Evolutionary conservation across 2,329 filamentous ascomycete genomes (phyloP).

Genomic region (Hansfordia pulvinata): DNA sequence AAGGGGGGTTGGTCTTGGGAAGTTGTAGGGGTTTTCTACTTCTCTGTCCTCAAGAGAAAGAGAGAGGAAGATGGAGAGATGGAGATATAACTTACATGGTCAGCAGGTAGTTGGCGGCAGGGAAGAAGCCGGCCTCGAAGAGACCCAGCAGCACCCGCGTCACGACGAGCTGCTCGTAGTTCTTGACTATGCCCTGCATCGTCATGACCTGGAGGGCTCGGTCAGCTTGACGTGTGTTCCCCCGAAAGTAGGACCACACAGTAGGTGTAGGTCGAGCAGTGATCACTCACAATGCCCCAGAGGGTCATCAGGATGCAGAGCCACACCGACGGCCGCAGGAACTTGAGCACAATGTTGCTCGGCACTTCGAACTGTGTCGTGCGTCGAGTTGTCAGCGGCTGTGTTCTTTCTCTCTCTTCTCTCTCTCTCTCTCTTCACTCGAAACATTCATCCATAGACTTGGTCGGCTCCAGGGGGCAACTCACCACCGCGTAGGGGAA

Average conservation of each 20-base stretch:
- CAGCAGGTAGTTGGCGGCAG: slow-evolving; percentile 26
- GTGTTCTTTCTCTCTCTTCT: no score
- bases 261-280: no score
- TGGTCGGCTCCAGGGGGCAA: no score
- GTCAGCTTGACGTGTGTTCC: no score
- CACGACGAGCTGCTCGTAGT: slow-evolving; percentile 30
- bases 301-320: slow-evolving; percentile 63
- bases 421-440: slow-evolving; percentile 24
- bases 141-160: slow-evolving; percentile 47
- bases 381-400: slow-evolving; percentile 73
- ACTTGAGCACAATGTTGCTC: slow-evolving; percentile 69
- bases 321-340: slow-evolving; percentile 59
- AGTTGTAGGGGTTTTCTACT: no score
- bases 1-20: slow-evolving; percentile 34
- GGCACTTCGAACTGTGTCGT: slow-evolving; percentile 62
- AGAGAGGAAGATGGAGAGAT: slow-evolving; percentile 1
- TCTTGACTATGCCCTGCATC: slow-evolving; percentile 36
- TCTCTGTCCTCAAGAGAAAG: slow-evolving; percentile 1
- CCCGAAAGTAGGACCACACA: no score
- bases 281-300: no score
- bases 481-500: no score
- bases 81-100: slow-evolving; percentile 12
- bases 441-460: slow-evolving; percentile 36
- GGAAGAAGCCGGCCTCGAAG: slow-evolving; percentile 54
- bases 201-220: no score